Base-by-base conservation (phyloP, 176 grass and related monocot genomes). In the maize (Zea mays) region DNA sequence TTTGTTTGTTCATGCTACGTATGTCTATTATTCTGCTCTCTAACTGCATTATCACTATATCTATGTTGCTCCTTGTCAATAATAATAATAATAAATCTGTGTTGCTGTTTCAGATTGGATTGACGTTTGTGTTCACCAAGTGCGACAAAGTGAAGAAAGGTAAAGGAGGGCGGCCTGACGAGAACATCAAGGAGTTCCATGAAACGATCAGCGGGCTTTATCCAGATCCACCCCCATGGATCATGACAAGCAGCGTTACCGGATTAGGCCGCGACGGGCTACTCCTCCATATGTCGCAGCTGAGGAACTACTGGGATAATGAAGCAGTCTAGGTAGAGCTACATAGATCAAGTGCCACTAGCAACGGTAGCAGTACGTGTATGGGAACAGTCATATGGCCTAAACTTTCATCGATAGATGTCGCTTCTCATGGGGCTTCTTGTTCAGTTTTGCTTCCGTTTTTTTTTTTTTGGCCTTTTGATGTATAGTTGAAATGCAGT, bases 101-200 rank as follows among this genome's bases (percentile, higher is more conserved):
- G 33, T 60, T 76, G 56, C 65, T 54, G 15, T 74, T 83, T 71
- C 69, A 99, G 96, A 88, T 99, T 62, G 90, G 85, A 27, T 65
- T 99, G 83, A 99, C 96, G 9, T 94, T 90, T 92, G 90, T 99
- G 13, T 99, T 99, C 87, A 99, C 92, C 15, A 99, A 99, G 88
- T 99, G 96, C 3, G 96, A 99, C 85, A 99, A 98, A 90, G 68
- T 80, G 16, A 97, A 88, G 85, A 82, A 81, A 21, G 87, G 82
- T 17, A 98, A 92, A 80, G 96, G 96, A 34, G 89, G 71, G 16
- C 81, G 85, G 35, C 88, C 92, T 52, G 90, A 90, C 1, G 96
- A 92, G 69, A 95, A 98, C 73, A 92, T 98, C 85, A 92, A 83
- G 76, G 79, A 57, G 74, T 95, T 98, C 84, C 96, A 95, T 78